Base-by-base conservation (phyloP, 495 filamentous ascomycete species). In the Aspergillus cavernicola region DNA sequence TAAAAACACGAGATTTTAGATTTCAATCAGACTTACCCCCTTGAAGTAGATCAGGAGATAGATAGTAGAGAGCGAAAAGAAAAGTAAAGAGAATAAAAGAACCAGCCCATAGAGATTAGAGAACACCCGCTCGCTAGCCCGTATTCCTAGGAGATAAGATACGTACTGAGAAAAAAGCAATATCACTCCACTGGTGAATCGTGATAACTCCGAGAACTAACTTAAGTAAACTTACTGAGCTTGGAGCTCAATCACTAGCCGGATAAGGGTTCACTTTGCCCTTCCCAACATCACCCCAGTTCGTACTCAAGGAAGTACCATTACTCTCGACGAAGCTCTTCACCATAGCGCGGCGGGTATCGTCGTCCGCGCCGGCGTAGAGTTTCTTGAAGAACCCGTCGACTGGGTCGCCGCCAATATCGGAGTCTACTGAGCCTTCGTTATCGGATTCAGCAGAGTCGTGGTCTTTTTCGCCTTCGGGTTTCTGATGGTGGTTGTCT, bases 311-410 rank as follows among this genome's bases (percentile, higher is more conserved):
- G 2, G 90, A 83, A 0, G 93, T 98, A 1, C 93, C 93, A 58
- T 92, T 89, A 65, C 90, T 96, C 73, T 98, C 93, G 19, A 82
- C 68, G 61, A 88, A 97, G 67, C 90, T 96, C 80, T 98, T 98
- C 82, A 96, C 89, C 93, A 98, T 98, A 3, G 93, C 93, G 3
- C 90, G 80, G 60, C 80, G 82, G 31, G 89, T 89, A 55, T 98
- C 92, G 0, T 83, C 80, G 47, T 88, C 84, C 0, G 90, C 86
- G 47, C 75, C 75, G 55, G 86, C 84, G 69, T 93, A 97, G 0
- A 98, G 77, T 64, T 86, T 85, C 77, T 95, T 92, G 78, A 98
- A 98, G 72, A 97, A 98, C 2, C 63, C 67, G 55, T 93, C 87
- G 3, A 89, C 86, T n/a, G 88, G 80, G 44, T 89, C 85, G 4